These are phyloP conservation scores for Sisymbrium irio DNA, from an alignment of 345 rosid genomes.

Conservation along the genomic window DNA sequence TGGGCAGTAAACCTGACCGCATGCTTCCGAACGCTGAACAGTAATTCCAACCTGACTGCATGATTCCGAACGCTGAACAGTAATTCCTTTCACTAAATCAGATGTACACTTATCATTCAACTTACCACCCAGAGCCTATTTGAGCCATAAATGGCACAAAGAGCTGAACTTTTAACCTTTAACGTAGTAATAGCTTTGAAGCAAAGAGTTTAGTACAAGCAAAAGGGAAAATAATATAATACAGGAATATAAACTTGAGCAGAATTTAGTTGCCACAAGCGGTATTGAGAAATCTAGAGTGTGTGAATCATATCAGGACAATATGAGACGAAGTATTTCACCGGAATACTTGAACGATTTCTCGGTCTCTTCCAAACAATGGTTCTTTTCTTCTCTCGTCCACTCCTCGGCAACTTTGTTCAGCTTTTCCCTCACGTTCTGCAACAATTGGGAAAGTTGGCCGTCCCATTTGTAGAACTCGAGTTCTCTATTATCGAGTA, in stretches of 20 bases:
- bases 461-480: conserved; percentile 94
- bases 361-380: conserved; percentile 93
- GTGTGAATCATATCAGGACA: conserved; percentile 42
- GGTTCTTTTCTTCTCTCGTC: conserved; percentile 88
- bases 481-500: conserved; percentile 63
- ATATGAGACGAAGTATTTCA: conserved; percentile 80
- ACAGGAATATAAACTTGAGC: conserved; percentile 19
- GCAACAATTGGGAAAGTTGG: conserved; percentile 66
- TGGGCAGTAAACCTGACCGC: background rate
- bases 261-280: conserved; percentile 13
- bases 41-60: background rate
- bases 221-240: background rate
- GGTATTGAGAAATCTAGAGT: background rate
- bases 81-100: background rate
- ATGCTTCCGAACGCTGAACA: background rate
- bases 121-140: background rate
- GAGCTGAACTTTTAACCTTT: background rate
- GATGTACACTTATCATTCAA: background rate
- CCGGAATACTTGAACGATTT: conserved; percentile 91
- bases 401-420: conserved; percentile 76
- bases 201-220: conserved; percentile 18
- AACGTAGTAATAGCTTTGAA: conserved; percentile 10
- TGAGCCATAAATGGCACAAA: background rate
- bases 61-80: background rate
- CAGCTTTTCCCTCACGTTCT: conserved; percentile 80